A percentile compares a stretch with the other conserved stretches of the same genome.
These are phyloP conservation scores for Pyrenopolyporus hunteri DNA, from an alignment of 495 filamentous ascomycete genomes.

Conservation along the genomic window DNA sequence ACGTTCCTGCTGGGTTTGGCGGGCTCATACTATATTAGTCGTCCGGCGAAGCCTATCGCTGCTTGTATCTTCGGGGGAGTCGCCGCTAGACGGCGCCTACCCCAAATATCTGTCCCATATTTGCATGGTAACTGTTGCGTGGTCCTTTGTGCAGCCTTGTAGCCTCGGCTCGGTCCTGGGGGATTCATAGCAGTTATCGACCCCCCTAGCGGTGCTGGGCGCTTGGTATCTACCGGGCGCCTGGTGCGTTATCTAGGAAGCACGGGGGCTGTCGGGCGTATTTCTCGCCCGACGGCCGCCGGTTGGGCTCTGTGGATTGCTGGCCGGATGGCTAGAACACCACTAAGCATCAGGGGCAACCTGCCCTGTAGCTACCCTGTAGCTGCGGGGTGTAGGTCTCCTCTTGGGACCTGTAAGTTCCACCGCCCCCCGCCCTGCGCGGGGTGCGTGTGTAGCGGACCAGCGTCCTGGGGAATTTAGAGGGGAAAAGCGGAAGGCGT, in stretches of 20 bases:
- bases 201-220: slow-evolving; percentile 1
- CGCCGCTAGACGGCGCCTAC: neutral
- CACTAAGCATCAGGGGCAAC: neutral
- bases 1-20: no score
- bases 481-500: slow-evolving; percentile 7
- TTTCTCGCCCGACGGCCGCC: slow-evolving; percentile 31
- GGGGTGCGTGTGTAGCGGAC: neutral
- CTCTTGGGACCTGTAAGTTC: slow-evolving; percentile 6
- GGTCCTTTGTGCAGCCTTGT: slow-evolving; percentile 8
- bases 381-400: neutral
- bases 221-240: neutral
- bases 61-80: neutral
- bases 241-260: slow-evolving; percentile 23
- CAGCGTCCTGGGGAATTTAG: slow-evolving; percentile 2
- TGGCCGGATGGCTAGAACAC: neutral
- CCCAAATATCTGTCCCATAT: neutral
- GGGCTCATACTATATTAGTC: no score
- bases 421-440: neutral
- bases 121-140: slow-evolving; percentile 14
- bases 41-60: neutral
- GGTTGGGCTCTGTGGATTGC: slow-evolving; percentile 20
- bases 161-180: slow-evolving; percentile 1
- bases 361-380: neutral
- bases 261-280: slow-evolving; percentile 30
- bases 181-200: slow-evolving; percentile 14